Evolutionary conservation across 192 early-diverging fungal species (phyloP).

Genomic region (Coemansia nantahalensis): DNA sequence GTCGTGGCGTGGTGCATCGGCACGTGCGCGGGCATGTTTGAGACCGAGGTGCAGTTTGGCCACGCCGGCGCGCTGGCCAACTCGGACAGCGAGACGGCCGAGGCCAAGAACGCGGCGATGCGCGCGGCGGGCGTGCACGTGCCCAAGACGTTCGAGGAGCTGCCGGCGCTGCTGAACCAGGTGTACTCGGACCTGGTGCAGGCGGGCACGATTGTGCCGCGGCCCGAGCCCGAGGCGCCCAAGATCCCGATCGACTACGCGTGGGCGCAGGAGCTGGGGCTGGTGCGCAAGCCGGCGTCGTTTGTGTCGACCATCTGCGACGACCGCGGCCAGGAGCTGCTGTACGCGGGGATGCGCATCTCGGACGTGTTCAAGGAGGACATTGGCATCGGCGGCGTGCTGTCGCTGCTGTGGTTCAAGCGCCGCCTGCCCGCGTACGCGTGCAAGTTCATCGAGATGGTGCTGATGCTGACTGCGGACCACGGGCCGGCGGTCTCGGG

Average conservation of each 20-base stretch:
- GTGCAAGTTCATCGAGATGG: constrained; percentile 99
- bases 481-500: constrained; percentile 98
- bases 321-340: constrained; percentile 97
- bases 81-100: constrained; percentile 93
- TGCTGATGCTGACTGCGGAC: constrained; percentile 98
- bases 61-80: constrained; percentile 97
- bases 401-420: constrained; percentile 98
- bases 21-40: constrained; percentile 99
- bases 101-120: constrained; percentile 91
- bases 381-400: constrained; percentile 97
- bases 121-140: constrained; percentile 85
- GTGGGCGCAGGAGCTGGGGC: constrained; percentile 97
- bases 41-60: constrained; percentile 98
- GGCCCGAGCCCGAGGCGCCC: constrained; percentile 86
- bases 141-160: constrained; percentile 93
- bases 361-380: constrained; percentile 98
- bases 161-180: constrained; percentile 77
- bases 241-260: constrained; percentile 99
- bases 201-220: constrained; percentile 65
- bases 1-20: constrained; percentile 99
- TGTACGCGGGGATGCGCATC: constrained; percentile 98
- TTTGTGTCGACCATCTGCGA: constrained; percentile 99
- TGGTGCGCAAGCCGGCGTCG: constrained; percentile 96
- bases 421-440: constrained; percentile 92
- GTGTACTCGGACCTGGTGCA: constrained; percentile 78